Evolutionary conservation across 371 early-diverging fungal species (phyloP).

Genomic region (Parasitella parasitica): DNA sequence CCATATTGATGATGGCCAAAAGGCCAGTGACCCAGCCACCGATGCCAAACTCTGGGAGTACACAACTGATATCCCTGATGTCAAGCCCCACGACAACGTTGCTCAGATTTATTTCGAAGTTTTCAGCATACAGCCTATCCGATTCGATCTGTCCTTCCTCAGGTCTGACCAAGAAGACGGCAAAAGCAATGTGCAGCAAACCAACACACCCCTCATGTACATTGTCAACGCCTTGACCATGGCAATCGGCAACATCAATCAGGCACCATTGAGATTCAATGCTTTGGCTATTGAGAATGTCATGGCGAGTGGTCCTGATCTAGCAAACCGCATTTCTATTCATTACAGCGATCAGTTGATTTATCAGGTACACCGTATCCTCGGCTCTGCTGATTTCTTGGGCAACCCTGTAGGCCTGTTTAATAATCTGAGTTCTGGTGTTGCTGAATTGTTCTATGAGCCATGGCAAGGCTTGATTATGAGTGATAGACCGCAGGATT

Average conservation of each 20-base stretch:
- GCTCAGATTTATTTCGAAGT: constrained; percentile 90
- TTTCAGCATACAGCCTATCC: constrained; percentile 92
- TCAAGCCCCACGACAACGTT: constrained; percentile 62
- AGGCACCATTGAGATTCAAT: constrained; percentile 89
- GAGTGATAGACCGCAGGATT: constrained; percentile 93
- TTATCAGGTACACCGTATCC: constrained; percentile 88
- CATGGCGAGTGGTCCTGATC: constrained; percentile 72
- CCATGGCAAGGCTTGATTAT: constrained; percentile 96
- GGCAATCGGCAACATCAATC: constrained; percentile 95
- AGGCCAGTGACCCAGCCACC: not conserved
- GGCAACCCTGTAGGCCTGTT: constrained; percentile 99
- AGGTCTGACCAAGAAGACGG: constrained; percentile 77
- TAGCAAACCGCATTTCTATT: constrained; percentile 75
- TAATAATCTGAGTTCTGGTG: constrained; percentile 92
- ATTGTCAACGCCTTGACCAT: constrained; percentile 90
- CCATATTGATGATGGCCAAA: constrained; percentile 63
- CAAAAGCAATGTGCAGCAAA: constrained; percentile 17
- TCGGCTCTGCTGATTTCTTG: constrained; percentile 96
- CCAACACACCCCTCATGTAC: constrained; percentile 20
- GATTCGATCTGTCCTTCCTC: constrained; percentile 90
- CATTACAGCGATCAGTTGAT: constrained; percentile 92
- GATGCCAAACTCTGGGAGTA: constrained; percentile 47
- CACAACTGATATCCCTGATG: constrained; percentile 71
- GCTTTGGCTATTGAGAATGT: constrained; percentile 91
- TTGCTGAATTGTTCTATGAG: constrained; percentile 96